phyloP scores from a whole-genome alignment of 441 rosid species.

The Erodium texanum region DNA sequence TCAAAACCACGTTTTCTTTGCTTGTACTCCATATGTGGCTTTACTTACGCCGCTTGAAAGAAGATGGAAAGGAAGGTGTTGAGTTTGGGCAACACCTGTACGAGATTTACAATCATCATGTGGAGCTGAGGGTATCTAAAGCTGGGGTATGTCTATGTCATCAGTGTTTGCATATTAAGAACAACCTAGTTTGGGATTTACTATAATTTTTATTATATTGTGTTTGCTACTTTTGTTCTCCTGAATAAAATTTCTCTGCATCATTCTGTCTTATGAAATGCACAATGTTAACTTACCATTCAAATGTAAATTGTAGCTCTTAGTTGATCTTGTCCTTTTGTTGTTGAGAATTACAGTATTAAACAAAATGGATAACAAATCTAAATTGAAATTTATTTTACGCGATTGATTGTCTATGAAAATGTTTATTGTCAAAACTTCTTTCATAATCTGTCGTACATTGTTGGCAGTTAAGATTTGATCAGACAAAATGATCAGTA shows the following conservation, averaged over 20 bases:
- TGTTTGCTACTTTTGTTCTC: not conserved
- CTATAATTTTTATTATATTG: not conserved
- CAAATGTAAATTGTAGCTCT: no score
- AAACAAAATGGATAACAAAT: no score
- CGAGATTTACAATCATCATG: constrained; percentile 88
- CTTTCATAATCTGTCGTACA: no score
- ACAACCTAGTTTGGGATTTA: not conserved
- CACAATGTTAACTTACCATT: no score
- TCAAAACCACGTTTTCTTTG: constrained; percentile 68
- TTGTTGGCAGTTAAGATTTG: no score
- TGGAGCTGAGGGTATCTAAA: constrained; percentile 79
- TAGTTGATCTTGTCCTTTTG: no score
- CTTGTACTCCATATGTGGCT: constrained; percentile 96
- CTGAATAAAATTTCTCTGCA: not conserved
- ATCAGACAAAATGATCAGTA: no score
- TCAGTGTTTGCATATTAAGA: constrained; percentile 14
- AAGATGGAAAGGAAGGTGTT: constrained; percentile 85
- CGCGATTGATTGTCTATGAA: no score
- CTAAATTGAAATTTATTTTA: no score
- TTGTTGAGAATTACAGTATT: no score
- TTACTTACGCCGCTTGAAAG: constrained; percentile 67
- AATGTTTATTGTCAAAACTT: no score
- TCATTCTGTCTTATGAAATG: no score
- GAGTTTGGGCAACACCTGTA: constrained; percentile 86
- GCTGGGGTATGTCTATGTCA: constrained; percentile 66